Base-by-base conservation (phyloP, 225 moss, liverwort and hornwort genomes). In the Polytrichum formosum region DNA sequence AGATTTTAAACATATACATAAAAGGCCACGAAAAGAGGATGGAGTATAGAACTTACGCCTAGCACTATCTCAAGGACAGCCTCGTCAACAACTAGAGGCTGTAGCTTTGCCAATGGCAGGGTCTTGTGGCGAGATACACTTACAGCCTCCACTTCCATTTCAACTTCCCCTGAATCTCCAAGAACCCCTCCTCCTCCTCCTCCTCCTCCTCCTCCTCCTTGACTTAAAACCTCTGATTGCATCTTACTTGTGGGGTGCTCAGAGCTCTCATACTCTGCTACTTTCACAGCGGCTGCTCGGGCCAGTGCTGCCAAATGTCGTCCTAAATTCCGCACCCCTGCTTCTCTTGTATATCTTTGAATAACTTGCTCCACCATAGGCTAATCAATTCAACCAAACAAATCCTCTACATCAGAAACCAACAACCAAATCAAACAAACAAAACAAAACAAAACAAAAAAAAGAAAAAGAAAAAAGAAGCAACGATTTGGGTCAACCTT, bases 341-440 rank as follows among this genome's bases (percentile, higher is more conserved):
- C 87, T 81, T 87, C 87, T 77, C 87, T 79, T 6, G 87, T 87
- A 67, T 87, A 87, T 76, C 84, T 70, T 73, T 87, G 87, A 54
- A 87, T 87, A 6, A 84, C 78, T 18, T 84, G 75, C 79, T 87
- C 84, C 75, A 87, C 87, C 67, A 81, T 66, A 46, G 75, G 28
- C 87, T 87, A 67, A 56, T 17, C 59, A 59, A 26, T 35, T 20
- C 1, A 64, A 56, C 35, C 74, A 70, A 33, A 17, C 56, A 72
- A 54, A 65, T 21, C 8, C 63, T 58, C 59, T 64, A 56, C 55
- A 65, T 56, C 26, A 70, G 35, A 29, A 7, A 35, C 27, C 7
- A 17, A 46, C 7, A 6, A 31, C 1, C 1, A 30, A 30, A 30
- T 6, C 5, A 30, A 30, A 30, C 30, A 30, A 30, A 5, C 28